Evolutionary conservation across 2,329 filamentous ascomycete species (phyloP), one percentile per base, ranked within the genome.

Genomic region (Leptographium galeiforme): DNA sequence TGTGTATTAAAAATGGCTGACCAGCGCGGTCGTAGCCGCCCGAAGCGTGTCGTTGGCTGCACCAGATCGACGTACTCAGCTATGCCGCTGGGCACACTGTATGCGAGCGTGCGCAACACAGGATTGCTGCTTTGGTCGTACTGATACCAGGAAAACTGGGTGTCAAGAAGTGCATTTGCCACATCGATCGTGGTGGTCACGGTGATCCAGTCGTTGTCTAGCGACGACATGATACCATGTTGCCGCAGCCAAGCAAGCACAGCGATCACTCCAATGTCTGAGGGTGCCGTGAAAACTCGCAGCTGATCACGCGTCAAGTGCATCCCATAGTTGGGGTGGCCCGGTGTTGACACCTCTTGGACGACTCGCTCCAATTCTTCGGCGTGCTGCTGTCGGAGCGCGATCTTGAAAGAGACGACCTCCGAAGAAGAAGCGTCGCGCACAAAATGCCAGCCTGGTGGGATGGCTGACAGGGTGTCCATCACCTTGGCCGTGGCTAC

Each of bases 1-100:
- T 65, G 59, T 50, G 66, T 58, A 13, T 69, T 62, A 53, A 64
- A 75, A 53, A 75, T 63, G 7, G 64, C 64, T 32, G 63, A 69
- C 46, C 59, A 62, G 54, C 76, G 71, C 2, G 72, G 59, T 34
- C 63, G 64, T 25, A 76, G 69, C 53, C 73, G 68, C 18, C 77
- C 76, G 55, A 85, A 85, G 41, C 76, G 72, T 5, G 78, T 85
- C 0, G 81, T 85, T 1, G 82, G 82, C 63, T 84, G 79, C 49
- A 85, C 78, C 61, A 84, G 72, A 55, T 78, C 76, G 54, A 86
- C 72, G 59, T 79, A 71, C 45, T 68, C 60, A 51, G 72, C 70
- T 8, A 86, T 64, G 0, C 72, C 64, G 50, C 69, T 69, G 0
- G 82, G 84, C 1, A 86, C 72, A 0, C 79, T 84, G 65, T 86